Percentiles rank a stretch among this genome's conserved stretches.
Conservation (phyloP, 140 eudicot species). For the Ambrosia hybrid region DNA sequence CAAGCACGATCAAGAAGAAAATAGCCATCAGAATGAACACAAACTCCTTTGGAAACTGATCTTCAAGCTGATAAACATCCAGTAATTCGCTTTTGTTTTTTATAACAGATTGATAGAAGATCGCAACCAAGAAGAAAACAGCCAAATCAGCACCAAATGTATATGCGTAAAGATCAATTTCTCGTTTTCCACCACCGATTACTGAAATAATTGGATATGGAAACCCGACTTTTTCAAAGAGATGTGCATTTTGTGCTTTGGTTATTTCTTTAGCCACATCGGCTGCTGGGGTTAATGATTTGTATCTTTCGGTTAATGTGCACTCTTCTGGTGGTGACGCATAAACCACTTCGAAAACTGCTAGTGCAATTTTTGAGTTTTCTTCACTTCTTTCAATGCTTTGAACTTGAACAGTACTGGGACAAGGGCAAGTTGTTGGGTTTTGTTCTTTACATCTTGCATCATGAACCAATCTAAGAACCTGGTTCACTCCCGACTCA, state of each 20-base stretch:
- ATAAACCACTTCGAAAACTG: constrained; percentile 63
- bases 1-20: constrained; percentile 68
- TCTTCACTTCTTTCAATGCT: constrained; percentile 64
- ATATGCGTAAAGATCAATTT: constrained; percentile 67
- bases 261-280: constrained; percentile 68
- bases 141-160: constrained; percentile 64
- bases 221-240: constrained; percentile 49
- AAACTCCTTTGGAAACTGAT: constrained; percentile 72
- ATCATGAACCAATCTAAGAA: constrained; percentile 45
- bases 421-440: constrained; percentile 34
- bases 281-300: constrained; percentile 70
- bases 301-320: constrained; percentile 46
- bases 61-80: constrained; percentile 75
- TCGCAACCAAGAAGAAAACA: constrained; percentile 61
- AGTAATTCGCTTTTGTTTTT: constrained; percentile 66
- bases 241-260: constrained; percentile 40
- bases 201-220: constrained; percentile 55
- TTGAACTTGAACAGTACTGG: constrained; percentile 61
- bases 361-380: constrained; percentile 50
- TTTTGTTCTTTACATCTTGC: constrained; percentile 50
- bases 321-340: constrained; percentile 46
- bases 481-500: constrained; percentile 55
- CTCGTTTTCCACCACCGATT: constrained; percentile 69
- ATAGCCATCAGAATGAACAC: constrained; percentile 64
- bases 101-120: constrained; percentile 65